Percentiles rank a stretch among this genome's conserved stretches.
Conservation (phyloP, 768 basidiomycete genomes). For the Tricholoma flavovirens region DNA sequence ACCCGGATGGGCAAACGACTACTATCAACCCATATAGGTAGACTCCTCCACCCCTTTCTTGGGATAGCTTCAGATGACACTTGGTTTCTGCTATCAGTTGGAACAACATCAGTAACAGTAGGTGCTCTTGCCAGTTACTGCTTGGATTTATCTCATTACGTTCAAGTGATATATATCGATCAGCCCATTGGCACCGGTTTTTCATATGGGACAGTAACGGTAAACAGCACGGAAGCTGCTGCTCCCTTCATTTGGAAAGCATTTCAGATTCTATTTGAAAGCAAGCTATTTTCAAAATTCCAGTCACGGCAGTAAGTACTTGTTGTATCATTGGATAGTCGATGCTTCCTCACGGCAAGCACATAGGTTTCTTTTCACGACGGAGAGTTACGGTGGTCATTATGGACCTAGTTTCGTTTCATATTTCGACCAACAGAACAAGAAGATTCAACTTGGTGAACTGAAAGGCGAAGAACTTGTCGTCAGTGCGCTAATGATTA, state of each 20-base stretch:
- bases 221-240: slow-evolving; percentile 54
- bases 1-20: slow-evolving; percentile 46
- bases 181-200: slow-evolving; percentile 66
- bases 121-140: slow-evolving; percentile 11
- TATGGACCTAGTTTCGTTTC: slow-evolving; percentile 62
- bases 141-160: neutral
- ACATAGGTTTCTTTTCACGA: slow-evolving; percentile 53
- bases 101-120: slow-evolving; percentile 65
- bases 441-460: slow-evolving; percentile 36
- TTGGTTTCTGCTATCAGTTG: slow-evolving; percentile 34
- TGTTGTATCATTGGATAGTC: neutral
- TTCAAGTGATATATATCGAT: slow-evolving; percentile 64
- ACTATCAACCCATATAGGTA: slow-evolving; percentile 57
- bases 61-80: neutral
- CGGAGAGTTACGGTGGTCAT: slow-evolving; percentile 66
- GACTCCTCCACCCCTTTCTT: neutral
- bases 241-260: slow-evolving; percentile 56
- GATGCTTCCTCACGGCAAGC: neutral
- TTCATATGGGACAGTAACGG: slow-evolving; percentile 50
- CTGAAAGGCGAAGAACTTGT: slow-evolving; percentile 45
- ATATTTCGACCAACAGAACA: slow-evolving; percentile 60
- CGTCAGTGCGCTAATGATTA: slow-evolving; percentile 60
- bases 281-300: slow-evolving; percentile 44
- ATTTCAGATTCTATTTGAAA: slow-evolving; percentile 61
- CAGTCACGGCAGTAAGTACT: slow-evolving; percentile 44